Evolutionary conservation across 1,139 yeast species (phyloP).

Genomic region (Diutina mesorugosa): DNA sequence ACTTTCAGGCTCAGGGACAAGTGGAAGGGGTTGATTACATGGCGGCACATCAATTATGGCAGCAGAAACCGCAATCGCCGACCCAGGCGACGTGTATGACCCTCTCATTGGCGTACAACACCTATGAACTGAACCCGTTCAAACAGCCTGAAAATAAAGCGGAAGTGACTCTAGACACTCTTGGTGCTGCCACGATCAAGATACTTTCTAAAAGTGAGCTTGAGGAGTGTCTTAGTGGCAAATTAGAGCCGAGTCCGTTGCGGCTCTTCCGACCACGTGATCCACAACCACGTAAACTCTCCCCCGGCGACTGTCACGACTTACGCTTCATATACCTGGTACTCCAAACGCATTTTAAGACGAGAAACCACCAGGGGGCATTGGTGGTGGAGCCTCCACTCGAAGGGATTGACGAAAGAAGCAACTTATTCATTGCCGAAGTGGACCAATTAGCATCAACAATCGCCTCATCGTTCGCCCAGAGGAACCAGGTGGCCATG

Average conservation of each 20-base stretch:
- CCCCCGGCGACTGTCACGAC: conserved; percentile 18
- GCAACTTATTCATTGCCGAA: conserved; percentile 16
- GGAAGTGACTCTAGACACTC: conserved; percentile 16
- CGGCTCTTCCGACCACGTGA: conserved; percentile 12
- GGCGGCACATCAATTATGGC: conserved; percentile 12
- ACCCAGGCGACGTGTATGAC: conserved; percentile 18
- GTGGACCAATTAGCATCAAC: conserved; percentile 14
- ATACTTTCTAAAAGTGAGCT: conserved; percentile 10
- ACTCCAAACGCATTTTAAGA: conserved; percentile 19
- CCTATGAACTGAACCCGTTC: conserved; percentile 24
- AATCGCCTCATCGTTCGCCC: conserved; percentile 15
- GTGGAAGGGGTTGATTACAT: not conserved
- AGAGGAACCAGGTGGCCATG: conserved; percentile 16
- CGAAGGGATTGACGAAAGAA: conserved; percentile 2
- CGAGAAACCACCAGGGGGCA: conserved; percentile 22
- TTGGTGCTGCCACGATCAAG: conserved; percentile 14
- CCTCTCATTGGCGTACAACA: conserved; percentile 19
- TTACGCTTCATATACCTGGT: conserved; percentile 20
- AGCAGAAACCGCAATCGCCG: conserved; percentile 8
- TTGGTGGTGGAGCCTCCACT: conserved; percentile 5
- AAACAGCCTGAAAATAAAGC: conserved; percentile 13
- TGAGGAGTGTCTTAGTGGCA: conserved; percentile 17
- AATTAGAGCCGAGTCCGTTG: conserved; percentile 11
- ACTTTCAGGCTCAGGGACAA: not conserved
- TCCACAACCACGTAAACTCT: not conserved